A percentile compares a stretch with the other conserved stretches of the same genome.
Conservation (phyloP, 163 green algal species). For the Coccomyxa subellipsoidea region DNA sequence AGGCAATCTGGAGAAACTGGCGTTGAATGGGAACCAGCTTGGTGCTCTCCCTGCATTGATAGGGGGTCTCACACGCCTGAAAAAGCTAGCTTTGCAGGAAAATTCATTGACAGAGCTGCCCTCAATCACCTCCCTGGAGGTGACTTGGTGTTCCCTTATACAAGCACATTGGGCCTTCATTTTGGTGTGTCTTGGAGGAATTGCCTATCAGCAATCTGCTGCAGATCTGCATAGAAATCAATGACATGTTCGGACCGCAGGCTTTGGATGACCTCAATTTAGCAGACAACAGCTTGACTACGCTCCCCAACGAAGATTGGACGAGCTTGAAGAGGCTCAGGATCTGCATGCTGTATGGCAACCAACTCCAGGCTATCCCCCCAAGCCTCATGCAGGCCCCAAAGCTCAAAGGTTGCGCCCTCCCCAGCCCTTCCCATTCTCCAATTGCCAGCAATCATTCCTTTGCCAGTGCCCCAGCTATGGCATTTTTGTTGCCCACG, state of each 20-base stretch:
- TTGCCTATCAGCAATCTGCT: too few species aligned
- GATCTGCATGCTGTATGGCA: conserved; percentile 58
- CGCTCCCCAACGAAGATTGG: conserved; percentile 29
- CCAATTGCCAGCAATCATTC: not conserved
- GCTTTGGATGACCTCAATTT: conserved; percentile 36
- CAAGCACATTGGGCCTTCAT: too few species aligned
- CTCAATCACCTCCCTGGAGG: conserved; percentile 11
- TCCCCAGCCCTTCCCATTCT: not conserved
- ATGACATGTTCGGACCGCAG: conserved; percentile 1
- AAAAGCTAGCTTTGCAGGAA: conserved; percentile 53
- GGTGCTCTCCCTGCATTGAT: conserved; percentile 28
- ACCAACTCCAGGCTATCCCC: conserved; percentile 43
- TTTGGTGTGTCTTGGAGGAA: too few species aligned
- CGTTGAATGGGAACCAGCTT: conserved; percentile 55
- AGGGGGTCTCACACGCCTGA: conserved; percentile 24
- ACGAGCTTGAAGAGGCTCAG: conserved; percentile 34
- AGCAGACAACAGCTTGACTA: conserved; percentile 41
- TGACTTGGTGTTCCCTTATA: not conserved
- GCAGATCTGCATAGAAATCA: not conserved
- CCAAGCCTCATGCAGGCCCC: not conserved
- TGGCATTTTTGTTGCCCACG: too few species aligned
- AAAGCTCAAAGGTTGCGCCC: not conserved
- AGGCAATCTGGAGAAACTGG: conserved; percentile 42
- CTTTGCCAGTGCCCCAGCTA: not conserved
- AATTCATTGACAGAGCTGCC: conserved; percentile 44